Conservation (phyloP, 179 eudicot species). For the Beta corolliflora region DNA sequence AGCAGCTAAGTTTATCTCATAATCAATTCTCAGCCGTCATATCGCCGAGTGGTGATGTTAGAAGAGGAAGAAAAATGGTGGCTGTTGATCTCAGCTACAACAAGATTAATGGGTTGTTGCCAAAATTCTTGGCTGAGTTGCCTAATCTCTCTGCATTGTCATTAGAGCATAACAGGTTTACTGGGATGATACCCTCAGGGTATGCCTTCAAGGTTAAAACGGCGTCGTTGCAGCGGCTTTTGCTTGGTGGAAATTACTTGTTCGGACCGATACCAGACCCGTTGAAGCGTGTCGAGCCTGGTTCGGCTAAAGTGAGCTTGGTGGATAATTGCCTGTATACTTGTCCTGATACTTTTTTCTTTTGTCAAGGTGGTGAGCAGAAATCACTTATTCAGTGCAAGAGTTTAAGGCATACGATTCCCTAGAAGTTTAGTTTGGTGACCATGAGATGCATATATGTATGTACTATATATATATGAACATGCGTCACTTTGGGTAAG, state of each 20-base stretch:
- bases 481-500: too few species aligned
- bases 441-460: background rate
- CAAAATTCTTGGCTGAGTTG: conserved; percentile 58
- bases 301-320: conserved; percentile 55
- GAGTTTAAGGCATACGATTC: conserved; percentile 40
- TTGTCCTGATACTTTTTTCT: conserved; percentile 56
- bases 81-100: conserved; percentile 73
- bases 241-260: conserved; percentile 79
- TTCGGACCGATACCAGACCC: conserved; percentile 73
- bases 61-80: conserved; percentile 35
- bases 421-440: conserved; percentile 12
- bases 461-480: background rate
- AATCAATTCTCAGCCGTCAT: conserved; percentile 46
- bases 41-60: conserved; percentile 25
- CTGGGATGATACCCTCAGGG: conserved; percentile 70
- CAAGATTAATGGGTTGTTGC: conserved; percentile 55
- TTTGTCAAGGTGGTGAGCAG: conserved; percentile 50
- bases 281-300: conserved; percentile 52
- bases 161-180: conserved; percentile 64
- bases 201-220: conserved; percentile 54
- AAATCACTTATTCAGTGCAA: conserved; percentile 60
- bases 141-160: conserved; percentile 64
- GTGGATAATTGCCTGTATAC: conserved; percentile 74
- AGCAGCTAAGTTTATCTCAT: conserved; percentile 60
- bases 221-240: conserved; percentile 58